Evolutionary conservation across 176 grass and related monocot species (phyloP), one percentile per base, ranked within the genome.

Genomic region (Musa schizocarpa): DNA sequence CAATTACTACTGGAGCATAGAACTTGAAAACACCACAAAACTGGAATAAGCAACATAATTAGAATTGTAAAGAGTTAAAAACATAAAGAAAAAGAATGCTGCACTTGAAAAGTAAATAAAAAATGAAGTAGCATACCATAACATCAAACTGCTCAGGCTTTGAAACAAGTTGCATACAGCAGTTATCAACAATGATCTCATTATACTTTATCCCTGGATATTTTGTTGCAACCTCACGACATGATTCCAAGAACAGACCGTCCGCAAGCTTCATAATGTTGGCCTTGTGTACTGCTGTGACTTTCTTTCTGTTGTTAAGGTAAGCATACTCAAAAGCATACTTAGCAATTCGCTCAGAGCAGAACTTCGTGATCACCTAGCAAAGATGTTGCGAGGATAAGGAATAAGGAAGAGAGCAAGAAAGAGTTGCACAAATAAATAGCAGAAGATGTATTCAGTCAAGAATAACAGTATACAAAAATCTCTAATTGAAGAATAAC

Each of bases 201-300:
- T 81, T 82, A 78, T 95, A 99, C 22, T 92, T 81, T 78, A 99
- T 99, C 59, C 86, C 86, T 70, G 96, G 91, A 77, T 99, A 99
- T 53, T 95, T 99, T 61, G 87, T 91, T 53, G 96, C 91, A 68
- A 99, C 88, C 81, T 95, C 96, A 51, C 88, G 96, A 50, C 96
- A 99, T 81, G 91, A 99, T 81, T 99, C 96, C 54, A 99, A 80
- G 65, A 99, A 99, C 59, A 99, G 76, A 74, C 96, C 96, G 87
- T 99, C 96, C 66, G 96, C 96, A 74, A 99, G 86, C 80, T 99
- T 99, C 96, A 99, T 99, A 64, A 99, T 99, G 76, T 99, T 99
- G 50, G 96, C 90, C 82, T 99, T 98, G 82, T 95, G 96, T 13
- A 99, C 96, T 2, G 88, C 91, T 57, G 96, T 89, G 69, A 99